phyloP scores from a whole-genome alignment of 768 basidiomycete species.

The Psilocybe azurescens region DNA sequence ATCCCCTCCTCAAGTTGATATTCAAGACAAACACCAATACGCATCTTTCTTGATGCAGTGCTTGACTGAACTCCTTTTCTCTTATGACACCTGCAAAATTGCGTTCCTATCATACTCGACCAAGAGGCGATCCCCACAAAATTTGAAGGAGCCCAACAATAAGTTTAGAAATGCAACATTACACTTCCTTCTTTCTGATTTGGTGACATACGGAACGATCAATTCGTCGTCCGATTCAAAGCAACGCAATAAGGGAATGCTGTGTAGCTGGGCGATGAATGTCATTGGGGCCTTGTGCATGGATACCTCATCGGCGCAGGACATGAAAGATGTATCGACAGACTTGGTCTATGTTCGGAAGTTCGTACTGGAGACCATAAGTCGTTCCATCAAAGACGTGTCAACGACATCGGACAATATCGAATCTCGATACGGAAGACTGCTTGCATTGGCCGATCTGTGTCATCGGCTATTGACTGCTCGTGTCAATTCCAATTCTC shows the following conservation, averaged over 20 bases:
- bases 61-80: conserved; percentile 90
- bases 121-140: conserved; percentile 61
- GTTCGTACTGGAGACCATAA: conserved; percentile 88
- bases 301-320: conserved; percentile 70
- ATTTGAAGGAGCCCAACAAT: conserved; percentile 64
- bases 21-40: conserved; percentile 55
- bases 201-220: conserved; percentile 80
- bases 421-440: conserved; percentile 84
- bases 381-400: conserved; percentile 85
- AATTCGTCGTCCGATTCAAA: conserved; percentile 62
- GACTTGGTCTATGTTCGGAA: conserved; percentile 93
- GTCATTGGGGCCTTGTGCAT: conserved; percentile 93
- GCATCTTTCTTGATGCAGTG: conserved; percentile 89
- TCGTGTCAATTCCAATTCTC: conserved; percentile 63
- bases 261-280: conserved; percentile 89
- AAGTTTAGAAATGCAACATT: conserved; percentile 72
- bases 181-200: conserved; percentile 81
- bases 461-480: conserved; percentile 88
- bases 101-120: conserved; percentile 82
- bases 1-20: conserved; percentile 18
- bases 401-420: conserved; percentile 56
- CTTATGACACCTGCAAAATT: conserved; percentile 90
- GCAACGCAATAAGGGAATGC: conserved; percentile 58
- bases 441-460: conserved; percentile 86
- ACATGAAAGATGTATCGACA: conserved; percentile 75